A percentile compares a stretch with the other conserved stretches of the same genome.
Conservation (phyloP, 129 eudicot genomes). For the Arctium minus region DNA sequence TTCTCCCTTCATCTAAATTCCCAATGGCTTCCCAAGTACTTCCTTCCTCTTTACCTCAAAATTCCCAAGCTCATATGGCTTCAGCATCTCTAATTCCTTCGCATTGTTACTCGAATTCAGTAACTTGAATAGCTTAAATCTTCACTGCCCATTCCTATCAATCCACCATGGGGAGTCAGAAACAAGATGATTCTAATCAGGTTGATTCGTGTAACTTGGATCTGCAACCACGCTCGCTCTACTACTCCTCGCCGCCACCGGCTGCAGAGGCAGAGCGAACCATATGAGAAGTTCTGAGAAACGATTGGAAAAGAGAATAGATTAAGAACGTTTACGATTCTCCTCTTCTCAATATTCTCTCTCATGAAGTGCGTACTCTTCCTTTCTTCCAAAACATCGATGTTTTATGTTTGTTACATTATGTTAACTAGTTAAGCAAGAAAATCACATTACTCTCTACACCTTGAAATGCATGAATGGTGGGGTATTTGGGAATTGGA, state of each 20-base stretch:
- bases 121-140: no score
- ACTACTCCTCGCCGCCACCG: slow-evolving; percentile 53
- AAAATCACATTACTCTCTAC: no score
- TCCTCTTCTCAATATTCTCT: slow-evolving; percentile 90
- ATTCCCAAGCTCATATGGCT: no score
- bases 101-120: no score
- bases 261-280: slow-evolving; percentile 74
- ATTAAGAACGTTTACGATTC: slow-evolving; percentile 78
- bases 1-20: no score
- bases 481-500: slow-evolving; percentile 85
- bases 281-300: slow-evolving; percentile 59
- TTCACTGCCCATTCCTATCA: not conserved
- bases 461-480: no score
- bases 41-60: no score
- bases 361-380: slow-evolving; percentile 58
- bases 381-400: not conserved
- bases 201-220: slow-evolving; percentile 27
- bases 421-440: no score
- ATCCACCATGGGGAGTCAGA: not conserved
- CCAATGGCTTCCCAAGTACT: no score
- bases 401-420: not conserved
- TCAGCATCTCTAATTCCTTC: no score
- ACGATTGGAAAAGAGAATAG: slow-evolving; percentile 56
- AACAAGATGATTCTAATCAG: slow-evolving; percentile 39
- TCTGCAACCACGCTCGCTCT: slow-evolving; percentile 11